Base-by-base conservation (phyloP, 306 rosid genomes). In the Trifolium repens region DNA sequence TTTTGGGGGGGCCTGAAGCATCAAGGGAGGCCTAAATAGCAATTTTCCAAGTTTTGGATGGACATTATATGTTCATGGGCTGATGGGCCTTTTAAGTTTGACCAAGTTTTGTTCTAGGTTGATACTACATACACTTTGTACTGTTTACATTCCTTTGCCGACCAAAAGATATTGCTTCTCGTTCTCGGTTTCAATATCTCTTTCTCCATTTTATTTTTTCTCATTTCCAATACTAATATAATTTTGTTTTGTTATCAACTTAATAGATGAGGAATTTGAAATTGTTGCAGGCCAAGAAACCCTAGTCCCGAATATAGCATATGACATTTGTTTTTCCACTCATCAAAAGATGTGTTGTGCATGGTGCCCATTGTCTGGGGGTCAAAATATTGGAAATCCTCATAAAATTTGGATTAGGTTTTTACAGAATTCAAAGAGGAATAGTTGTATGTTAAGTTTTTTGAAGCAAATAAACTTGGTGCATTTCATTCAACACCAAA, bases 261-360 rank as follows among this genome's bases (percentile, higher is more conserved):
- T 4, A 62, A 64, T 71, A 69, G 30, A 52, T 37, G 26, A 39
- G 19, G 27, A 27, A 55, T 69, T 60, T 70, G 55, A 58, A 67
- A 47, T 24, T 83, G 24, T 60, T 76, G 80, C 92, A 94, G 94
- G 96, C 97, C 63, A 90, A 87, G 83, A 84, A 89, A 78, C 39
- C 90, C 37, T 86, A 87, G 79, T 80, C 32, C 5, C 34, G 57
- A 79, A 40, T 53, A 67, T 37, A 80, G 54, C 78, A 24, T 69
- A 17, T 19, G 40, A 14, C 54, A 35, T 71, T 71, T 84, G 52
- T 9, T 74, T 74, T 70, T 47, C 1, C 11, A 44, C 55, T 49
- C 37, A 61, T 59, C 74, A 47, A 73, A 72, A 74, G 77, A 63
- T 65, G 76, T 26, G 22, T 84, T 64, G 39, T 67, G 54, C 54